phyloP scores from a whole-genome alignment of 148 eudicot genomes.

The Rhododendron ovatum region DNA sequence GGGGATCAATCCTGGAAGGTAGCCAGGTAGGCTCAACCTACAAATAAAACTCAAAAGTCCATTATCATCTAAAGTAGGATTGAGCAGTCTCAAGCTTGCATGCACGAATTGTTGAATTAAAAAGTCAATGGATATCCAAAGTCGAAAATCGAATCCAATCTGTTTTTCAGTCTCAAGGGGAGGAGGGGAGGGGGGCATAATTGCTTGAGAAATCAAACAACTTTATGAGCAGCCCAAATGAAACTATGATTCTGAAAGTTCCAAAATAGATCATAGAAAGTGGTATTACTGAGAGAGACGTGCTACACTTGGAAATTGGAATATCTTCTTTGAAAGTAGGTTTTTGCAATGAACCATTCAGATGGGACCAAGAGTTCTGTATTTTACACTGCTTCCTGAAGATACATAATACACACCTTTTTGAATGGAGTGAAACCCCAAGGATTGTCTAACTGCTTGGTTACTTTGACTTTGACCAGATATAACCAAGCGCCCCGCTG shows the following conservation, averaged over 20 bases:
- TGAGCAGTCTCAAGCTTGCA: neutral
- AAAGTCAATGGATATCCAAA: neutral
- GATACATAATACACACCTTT: constrained; percentile 31
- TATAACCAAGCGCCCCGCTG: constrained; percentile 66
- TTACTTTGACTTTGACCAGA: constrained; percentile 61
- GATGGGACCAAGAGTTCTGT: neutral
- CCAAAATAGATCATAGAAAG: neutral
- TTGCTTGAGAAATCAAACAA: neutral
- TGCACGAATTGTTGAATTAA: neutral
- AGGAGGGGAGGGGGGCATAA: neutral
- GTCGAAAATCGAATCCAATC: neutral
- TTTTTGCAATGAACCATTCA: neutral
- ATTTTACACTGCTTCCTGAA: neutral
- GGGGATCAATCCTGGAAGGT: constrained; percentile 78
- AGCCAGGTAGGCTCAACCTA: constrained; percentile 71
- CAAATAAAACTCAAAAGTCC: neutral
- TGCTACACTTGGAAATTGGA: neutral
- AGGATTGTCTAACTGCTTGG: constrained; percentile 55
- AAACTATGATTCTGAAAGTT: neutral
- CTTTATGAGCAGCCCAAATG: neutral
- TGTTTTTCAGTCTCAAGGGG: neutral
- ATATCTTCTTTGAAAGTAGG: neutral
- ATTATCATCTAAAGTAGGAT: neutral
- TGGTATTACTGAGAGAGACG: neutral
- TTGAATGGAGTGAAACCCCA: constrained; percentile 65